Evolutionary conservation across 2,329 filamentous ascomycete genomes (phyloP).

Genomic region (Neoscytalidium dimidiatum): DNA sequence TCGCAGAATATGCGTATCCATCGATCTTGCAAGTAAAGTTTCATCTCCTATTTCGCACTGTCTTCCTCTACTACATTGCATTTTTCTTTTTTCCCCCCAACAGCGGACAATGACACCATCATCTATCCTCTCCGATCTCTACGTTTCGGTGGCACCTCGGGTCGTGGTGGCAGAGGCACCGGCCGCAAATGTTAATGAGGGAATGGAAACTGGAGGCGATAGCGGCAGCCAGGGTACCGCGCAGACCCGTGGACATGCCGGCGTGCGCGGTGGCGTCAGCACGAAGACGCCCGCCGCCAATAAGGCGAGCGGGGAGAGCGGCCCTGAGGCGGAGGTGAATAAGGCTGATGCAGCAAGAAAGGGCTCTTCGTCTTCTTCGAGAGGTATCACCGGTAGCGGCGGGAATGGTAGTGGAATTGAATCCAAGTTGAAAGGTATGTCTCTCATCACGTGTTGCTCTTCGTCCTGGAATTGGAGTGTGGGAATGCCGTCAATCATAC

Average conservation of each 20-base stretch:
- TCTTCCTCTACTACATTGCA: neutral
- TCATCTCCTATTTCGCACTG: neutral
- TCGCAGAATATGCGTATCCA: neutral
- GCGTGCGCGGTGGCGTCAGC: neutral
- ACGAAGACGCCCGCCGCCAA: neutral
- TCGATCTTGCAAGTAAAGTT: neutral
- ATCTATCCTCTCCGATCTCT: neutral
- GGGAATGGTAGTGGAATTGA: neutral
- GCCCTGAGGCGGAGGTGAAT: neutral
- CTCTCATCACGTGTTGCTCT: neutral
- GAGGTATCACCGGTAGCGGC: neutral
- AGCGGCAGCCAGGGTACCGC: neutral
- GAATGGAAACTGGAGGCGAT: neutral
- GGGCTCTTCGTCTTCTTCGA: neutral
- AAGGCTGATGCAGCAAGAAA: neutral
- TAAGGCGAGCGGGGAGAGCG: neutral
- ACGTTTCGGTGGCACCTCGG: neutral
- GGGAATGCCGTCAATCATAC: too few relatives aligned
- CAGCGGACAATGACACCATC: neutral
- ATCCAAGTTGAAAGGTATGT: neutral
- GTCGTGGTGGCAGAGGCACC: neutral
- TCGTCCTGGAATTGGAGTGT: neutral
- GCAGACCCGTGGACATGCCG: neutral
- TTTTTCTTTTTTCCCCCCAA: neutral
- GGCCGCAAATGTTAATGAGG: neutral